Evolutionary conservation across 2,329 filamentous ascomycete species (phyloP).

Genomic region (Aspergillus latus): DNA sequence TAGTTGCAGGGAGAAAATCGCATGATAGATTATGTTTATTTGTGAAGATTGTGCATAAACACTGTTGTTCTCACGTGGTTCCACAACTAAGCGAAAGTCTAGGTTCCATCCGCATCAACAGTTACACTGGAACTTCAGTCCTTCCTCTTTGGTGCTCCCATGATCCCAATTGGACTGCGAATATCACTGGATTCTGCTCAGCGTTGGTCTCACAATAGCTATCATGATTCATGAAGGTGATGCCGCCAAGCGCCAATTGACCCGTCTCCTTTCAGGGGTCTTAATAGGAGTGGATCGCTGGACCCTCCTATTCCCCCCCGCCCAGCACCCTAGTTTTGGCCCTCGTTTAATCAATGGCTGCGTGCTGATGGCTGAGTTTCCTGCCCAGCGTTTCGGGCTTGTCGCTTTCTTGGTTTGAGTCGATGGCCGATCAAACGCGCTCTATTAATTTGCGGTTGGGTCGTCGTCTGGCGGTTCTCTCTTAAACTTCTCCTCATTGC

Average conservation of each 20-base stretch:
- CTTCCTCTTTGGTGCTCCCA: not conserved
- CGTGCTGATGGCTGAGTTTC: not conserved
- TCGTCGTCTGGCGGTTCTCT: not conserved
- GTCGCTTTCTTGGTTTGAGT: slow-evolving; percentile 2
- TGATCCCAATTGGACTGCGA: not conserved
- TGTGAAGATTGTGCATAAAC: not conserved
- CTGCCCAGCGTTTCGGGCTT: slow-evolving; percentile 7
- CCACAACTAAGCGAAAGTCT: not conserved
- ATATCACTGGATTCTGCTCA: slow-evolving; percentile 5
- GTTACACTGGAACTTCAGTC: not conserved
- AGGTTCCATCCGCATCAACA: not conserved
- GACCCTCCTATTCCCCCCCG: slow-evolving; percentile 1
- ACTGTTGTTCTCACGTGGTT: not conserved
- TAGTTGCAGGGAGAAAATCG: slow-evolving; percentile 14
- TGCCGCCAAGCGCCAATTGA: slow-evolving; percentile 11
- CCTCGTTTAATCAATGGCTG: slow-evolving; percentile 17
- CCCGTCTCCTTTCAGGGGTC: slow-evolving; percentile 1
- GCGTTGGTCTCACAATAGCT: not conserved
- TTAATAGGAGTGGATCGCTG: slow-evolving; percentile 8
- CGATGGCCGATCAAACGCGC: slow-evolving; percentile 1
- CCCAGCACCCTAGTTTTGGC: slow-evolving; percentile 19
- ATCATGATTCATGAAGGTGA: not conserved
- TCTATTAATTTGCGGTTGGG: slow-evolving; percentile 3
- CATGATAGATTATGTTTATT: slow-evolving; percentile 7
- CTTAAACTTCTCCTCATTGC: slow-evolving; percentile 9